Evolutionary conservation across 2,329 filamentous ascomycete species (phyloP), one percentile per base, ranked within the genome.

Genomic region (Intubia oerlemansii): DNA sequence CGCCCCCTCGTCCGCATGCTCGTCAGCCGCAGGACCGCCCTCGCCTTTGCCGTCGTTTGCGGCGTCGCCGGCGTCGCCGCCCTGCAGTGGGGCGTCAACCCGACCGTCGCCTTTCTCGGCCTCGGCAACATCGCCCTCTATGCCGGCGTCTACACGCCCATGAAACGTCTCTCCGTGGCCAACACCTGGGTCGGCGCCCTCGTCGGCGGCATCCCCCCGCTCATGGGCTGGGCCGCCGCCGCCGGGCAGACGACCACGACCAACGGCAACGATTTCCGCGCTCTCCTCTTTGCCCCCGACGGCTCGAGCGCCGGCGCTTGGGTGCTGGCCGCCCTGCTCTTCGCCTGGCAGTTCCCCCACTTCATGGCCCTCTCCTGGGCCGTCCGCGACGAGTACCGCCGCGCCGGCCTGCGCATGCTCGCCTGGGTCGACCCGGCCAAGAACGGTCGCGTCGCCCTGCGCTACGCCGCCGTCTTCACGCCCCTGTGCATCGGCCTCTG

Each of bases 221-320:
- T 98, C 18, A 98, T 98, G 88, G 88, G 88, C 38, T 98, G 88
- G 88, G 79, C 82, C 11, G 88, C 88, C 0, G 88, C 88, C 1
- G 84, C 82, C 0, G 84, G 82, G 29, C 81, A 93, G 49, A 16
- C 28, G 5, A 24, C 28, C 5, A 29, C 28, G 11, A 17, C 15
- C 16, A 21, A 18, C 17, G n/a, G 18, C 9, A 11, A 17, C 14
- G 28, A 30, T 11, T 31, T 35, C 25, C 60, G 64, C 27, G 80
- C 88, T 44, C 62, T 91, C 22, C 56, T 91, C 0, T 66, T 90
- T 32, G 73, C 62, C 1, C 42, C 45, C 10, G 63, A 67, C 39
- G 78, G 42, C 46, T 72, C 47, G 43, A 68, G 48, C 16, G 53
- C 70, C 9, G 88, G 88, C 5, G 88, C 85, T 4, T 98, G 88